Evolutionary conservation across 371 early-diverging fungal species (phyloP).

Genomic region (Mucor circinelloides): DNA sequence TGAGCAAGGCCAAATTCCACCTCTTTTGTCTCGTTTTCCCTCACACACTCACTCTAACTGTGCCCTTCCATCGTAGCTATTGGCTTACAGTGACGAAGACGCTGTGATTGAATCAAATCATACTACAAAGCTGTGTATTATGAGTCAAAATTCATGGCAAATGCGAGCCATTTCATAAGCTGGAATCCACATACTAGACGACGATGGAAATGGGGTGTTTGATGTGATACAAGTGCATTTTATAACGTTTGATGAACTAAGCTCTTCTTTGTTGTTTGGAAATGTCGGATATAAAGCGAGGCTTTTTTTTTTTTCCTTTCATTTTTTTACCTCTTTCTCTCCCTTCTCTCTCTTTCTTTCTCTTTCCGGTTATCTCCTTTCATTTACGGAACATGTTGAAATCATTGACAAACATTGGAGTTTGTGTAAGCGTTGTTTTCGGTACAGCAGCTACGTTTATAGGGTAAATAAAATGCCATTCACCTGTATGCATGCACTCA

Average conservation of each 20-base stretch:
- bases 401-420: constrained; percentile 1
- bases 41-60: neutral
- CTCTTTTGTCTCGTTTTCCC: neutral
- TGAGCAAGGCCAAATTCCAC: neutral
- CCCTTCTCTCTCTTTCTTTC: neutral
- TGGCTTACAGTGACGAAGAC: neutral
- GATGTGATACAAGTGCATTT: neutral
- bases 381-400: neutral
- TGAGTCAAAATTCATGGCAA: neutral
- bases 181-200: neutral
- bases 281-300: neutral
- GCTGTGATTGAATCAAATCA: neutral
- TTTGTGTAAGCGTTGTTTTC: constrained; percentile 25
- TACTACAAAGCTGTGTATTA: neutral
- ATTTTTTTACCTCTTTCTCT: neutral
- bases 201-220: neutral
- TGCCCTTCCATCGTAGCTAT: neutral
- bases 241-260: neutral
- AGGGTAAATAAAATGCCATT: neutral
- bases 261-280: neutral
- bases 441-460: constrained; percentile 26
- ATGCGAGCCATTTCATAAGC: neutral
- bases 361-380: neutral
- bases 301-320: too few species aligned
- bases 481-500: neutral